Conservation (phyloP, 1,284 basidiomycete genomes). For the Puccinia sorghi region DNA sequence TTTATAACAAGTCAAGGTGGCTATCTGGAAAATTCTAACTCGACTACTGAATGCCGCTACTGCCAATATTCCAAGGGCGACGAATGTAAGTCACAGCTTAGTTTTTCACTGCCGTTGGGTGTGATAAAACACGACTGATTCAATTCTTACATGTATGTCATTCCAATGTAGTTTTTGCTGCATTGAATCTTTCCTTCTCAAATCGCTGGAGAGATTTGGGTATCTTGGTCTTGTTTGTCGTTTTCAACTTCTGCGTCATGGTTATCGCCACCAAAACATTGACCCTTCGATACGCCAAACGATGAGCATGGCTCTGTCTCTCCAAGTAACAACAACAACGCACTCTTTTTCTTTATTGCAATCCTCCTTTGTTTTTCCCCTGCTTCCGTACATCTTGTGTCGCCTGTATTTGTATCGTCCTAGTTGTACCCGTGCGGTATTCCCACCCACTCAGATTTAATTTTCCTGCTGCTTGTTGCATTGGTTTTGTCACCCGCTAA, state of each 20-base stretch:
- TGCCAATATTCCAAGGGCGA: conserved; percentile 65
- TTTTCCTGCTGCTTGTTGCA: no score
- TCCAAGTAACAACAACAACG: not conserved
- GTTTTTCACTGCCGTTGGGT: not conserved
- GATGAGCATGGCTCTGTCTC: conserved; percentile 2
- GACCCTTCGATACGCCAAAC: conserved; percentile 39
- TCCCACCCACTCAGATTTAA: no score
- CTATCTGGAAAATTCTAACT: conserved; percentile 71
- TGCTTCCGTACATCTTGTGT: not conserved
- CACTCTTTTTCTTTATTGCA: not conserved
- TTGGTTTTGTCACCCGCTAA: no score
- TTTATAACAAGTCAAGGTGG: conserved; percentile 29
- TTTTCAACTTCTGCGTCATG: conserved; percentile 43
- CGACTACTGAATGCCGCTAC: conserved; percentile 68
- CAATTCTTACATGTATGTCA: not conserved
- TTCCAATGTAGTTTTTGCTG: conserved; percentile 3
- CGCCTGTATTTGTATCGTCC: not conserved
- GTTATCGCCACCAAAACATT: conserved; percentile 29
- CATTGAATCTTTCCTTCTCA: conserved; percentile 24
- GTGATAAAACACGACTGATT: not conserved
- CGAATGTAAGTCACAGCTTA: conserved; percentile 45
- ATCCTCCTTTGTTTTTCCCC: not conserved
- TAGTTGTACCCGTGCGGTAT: no score
- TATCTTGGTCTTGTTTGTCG: conserved; percentile 24
- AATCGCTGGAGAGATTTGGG: conserved; percentile 48